Evolutionary conservation across 768 basidiomycete genomes (phyloP), one percentile per base, ranked within the genome.

Genomic region (Pholiota microspora): DNA sequence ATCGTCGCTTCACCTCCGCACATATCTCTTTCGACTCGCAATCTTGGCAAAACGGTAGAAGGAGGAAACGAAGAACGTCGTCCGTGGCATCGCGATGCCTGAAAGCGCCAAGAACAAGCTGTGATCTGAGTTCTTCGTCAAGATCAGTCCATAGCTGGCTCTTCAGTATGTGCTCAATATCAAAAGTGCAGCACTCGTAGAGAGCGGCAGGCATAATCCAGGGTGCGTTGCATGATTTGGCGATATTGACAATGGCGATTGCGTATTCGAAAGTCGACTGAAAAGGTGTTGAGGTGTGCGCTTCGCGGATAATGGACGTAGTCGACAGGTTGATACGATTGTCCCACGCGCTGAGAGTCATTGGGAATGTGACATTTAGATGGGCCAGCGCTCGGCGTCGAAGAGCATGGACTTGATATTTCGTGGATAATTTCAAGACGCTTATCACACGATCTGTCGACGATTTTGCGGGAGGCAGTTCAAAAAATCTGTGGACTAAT

Each of bases 111-210:
- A 54, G n/a, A 1, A 60, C 18, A 28, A 63, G 53, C 0, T 24
- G 31, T 0, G 24, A 50, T 27, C 48, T 55, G 16, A 61, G 32
- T 1, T 53, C 34, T 0, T 25, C 18, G 12, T 50, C 51, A 21
- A 40, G 21, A n/a, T 50, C 45, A 4, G 12, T 15, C 35, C 54
- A 55, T 13, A 16, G 5, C 0, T 56, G 46, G 15, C 59, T 38
- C 1, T 5, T 3, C 7, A 59, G 35, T 3, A 64, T 38, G 3
- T 44, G 36, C 2, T 61, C 38, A 8, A 58, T 8, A 25, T 59
- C 50, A 7, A 56, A 61, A 2, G 38, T 45, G 45, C 59, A 62
- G 15, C 59, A 61, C 42, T 64, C 61, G 15, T 64, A 64, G 10
- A 61, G 45, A 0, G 50, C 47, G 0, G 62, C 36, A 1, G 64